These are phyloP conservation scores for Pseudopediastrum boryanum DNA, from an alignment of 139 green algal species.

Conservation along the genomic window DNA sequence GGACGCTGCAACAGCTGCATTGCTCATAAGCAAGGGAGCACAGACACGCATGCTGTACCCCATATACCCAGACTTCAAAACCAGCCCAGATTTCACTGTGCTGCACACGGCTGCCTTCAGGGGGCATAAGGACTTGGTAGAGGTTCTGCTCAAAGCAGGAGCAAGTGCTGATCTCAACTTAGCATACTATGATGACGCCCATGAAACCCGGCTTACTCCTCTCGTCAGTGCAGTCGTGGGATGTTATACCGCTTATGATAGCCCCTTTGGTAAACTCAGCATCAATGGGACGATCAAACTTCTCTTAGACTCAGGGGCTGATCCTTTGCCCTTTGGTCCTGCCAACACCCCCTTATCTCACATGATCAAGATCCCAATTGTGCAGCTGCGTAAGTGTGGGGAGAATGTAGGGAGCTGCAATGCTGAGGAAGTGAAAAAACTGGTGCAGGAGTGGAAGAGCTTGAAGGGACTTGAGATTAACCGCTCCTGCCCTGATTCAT, in stretches of 20 bases:
- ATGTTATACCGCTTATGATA: background rate
- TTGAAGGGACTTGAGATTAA: too few relatives aligned
- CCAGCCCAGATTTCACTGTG: background rate
- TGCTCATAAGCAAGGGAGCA: slow-evolving; percentile 13
- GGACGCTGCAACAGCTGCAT: background rate
- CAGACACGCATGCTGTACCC: background rate
- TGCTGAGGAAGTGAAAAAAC: background rate
- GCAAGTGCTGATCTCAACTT: slow-evolving; percentile 5
- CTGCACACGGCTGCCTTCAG: slow-evolving; percentile 3
- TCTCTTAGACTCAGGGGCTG: background rate
- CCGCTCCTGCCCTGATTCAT: too few relatives aligned
- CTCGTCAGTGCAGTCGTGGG: background rate
- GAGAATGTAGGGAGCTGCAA: background rate
- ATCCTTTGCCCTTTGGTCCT: background rate
- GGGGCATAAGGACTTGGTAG: background rate
- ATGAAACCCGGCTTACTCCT: background rate
- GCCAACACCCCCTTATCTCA: background rate
- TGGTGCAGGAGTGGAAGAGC: background rate
- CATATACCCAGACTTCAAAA: background rate
- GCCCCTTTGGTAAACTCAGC: background rate
- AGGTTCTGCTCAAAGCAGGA: slow-evolving; percentile 3
- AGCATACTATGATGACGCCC: background rate
- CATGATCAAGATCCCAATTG: background rate
- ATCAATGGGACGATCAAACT: background rate
- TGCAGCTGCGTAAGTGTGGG: background rate